Conservation (phyloP, 345 rosid species). For the Euphorbia peplus region DNA sequence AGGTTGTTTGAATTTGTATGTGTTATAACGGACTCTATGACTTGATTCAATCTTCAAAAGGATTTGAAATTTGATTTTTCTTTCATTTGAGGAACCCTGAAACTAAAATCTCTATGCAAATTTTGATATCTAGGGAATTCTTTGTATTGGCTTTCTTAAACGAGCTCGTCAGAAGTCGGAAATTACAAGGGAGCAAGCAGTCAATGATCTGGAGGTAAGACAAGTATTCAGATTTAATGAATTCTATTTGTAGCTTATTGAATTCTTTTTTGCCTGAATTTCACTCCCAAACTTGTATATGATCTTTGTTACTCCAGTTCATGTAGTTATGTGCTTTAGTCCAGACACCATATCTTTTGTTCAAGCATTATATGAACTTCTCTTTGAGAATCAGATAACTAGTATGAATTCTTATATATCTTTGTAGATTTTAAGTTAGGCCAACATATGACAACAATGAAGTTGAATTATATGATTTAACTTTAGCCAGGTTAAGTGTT, state of each 20-base stretch:
- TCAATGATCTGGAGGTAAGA: constrained; percentile 79
- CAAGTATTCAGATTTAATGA: constrained; percentile 2
- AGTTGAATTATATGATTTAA: background rate
- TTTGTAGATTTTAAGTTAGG: background rate
- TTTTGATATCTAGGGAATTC: constrained; percentile 53
- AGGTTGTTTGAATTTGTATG: too few relatives aligned
- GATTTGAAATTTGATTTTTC: background rate
- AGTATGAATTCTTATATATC: background rate
- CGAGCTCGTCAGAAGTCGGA: constrained; percentile 69
- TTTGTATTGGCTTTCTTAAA: constrained; percentile 85
- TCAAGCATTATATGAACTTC: background rate
- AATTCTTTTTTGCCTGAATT: background rate
- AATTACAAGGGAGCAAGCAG: constrained; percentile 73
- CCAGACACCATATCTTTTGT: background rate
- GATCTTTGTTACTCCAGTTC: background rate
- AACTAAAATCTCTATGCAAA: background rate
- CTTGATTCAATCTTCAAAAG: too few relatives aligned
- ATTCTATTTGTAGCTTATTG: background rate
- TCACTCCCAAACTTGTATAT: background rate
- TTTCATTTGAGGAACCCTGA: constrained; percentile 1
- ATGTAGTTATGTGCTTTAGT: background rate
- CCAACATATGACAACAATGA: background rate
- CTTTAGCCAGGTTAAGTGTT: background rate
- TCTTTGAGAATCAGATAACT: background rate
- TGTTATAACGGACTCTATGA: too few relatives aligned